A percentile compares a stretch with the other conserved stretches of the same genome.
phyloP scores from a whole-genome alignment of 371 early-diverging fungal species.

The Parasitella parasitica region DNA sequence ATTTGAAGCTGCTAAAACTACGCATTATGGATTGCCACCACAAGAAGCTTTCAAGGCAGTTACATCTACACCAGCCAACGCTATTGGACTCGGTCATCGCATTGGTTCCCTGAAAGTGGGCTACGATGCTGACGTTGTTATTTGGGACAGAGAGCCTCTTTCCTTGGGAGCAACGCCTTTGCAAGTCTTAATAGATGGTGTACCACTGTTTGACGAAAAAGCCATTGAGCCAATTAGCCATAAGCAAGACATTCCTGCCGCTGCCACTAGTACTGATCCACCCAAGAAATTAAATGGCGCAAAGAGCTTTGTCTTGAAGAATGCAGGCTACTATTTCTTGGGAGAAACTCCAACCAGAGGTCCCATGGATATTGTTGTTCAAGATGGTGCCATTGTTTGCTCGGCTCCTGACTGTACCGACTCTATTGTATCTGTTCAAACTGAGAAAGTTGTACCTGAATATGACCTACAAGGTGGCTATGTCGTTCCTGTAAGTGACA shows the following conservation, averaged over 20 bases:
- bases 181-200: slow-evolving; percentile 73
- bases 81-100: slow-evolving; percentile 71
- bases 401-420: slow-evolving; percentile 36
- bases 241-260: background rate
- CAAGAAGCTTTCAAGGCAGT: slow-evolving; percentile 64
- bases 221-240: slow-evolving; percentile 5
- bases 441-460: slow-evolving; percentile 4
- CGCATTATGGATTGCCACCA: slow-evolving; percentile 67
- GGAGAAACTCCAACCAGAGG: slow-evolving; percentile 9
- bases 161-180: slow-evolving; percentile 68
- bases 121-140: slow-evolving; percentile 78
- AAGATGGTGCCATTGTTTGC: slow-evolving; percentile 52
- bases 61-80: slow-evolving; percentile 73
- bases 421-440: slow-evolving; percentile 2
- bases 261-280: background rate
- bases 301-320: slow-evolving; percentile 33
- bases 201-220: slow-evolving; percentile 45
- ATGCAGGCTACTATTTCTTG: slow-evolving; percentile 37
- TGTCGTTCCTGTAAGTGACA: slow-evolving; percentile 30
- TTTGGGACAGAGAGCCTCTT: slow-evolving; percentile 68
- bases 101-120: slow-evolving; percentile 65
- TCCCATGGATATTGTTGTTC: slow-evolving; percentile 41
- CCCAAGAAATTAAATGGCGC: background rate
- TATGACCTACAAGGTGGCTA: slow-evolving; percentile 41
- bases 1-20: slow-evolving; percentile 75